Evolutionary conservation across 345 rosid genomes (phyloP).

Genomic region (Isatis tinctoria): DNA sequence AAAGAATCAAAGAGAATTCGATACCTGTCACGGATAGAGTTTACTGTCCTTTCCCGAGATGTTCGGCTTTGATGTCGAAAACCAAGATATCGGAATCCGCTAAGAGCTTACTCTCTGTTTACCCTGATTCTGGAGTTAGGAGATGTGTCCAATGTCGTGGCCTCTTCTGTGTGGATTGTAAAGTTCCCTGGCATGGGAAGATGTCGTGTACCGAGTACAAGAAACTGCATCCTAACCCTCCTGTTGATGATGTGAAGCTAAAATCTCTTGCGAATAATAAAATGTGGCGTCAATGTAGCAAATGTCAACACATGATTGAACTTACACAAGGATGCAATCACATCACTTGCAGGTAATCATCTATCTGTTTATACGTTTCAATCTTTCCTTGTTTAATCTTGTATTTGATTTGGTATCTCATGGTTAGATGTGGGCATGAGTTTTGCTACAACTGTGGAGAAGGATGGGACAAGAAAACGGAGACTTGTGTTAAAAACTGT

Average conservation of each 20-base stretch:
- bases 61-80: constrained; percentile 77
- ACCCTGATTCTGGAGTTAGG: constrained; percentile 43
- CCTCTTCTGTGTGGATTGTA: constrained; percentile 69
- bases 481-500: constrained; percentile 37
- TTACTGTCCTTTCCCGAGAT: constrained; percentile 76
- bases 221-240: constrained; percentile 34
- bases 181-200: constrained; percentile 68
- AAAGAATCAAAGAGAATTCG: constrained; percentile 53
- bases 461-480: constrained; percentile 35
- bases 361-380: background rate
- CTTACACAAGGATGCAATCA: constrained; percentile 54
- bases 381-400: background rate
- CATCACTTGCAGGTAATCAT: constrained; percentile 69
- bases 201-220: constrained; percentile 50
- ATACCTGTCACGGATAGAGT: constrained; percentile 59
- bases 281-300: constrained; percentile 54
- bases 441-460: constrained; percentile 63
- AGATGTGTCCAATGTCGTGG: constrained; percentile 57
- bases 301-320: constrained; percentile 53
- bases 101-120: no score
- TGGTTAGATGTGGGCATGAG: constrained; percentile 46
- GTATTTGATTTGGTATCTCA: constrained; percentile 8
- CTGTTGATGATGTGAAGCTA: constrained; percentile 47
- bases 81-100: constrained; percentile 43
- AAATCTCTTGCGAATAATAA: constrained; percentile 44